These are phyloP conservation scores for Sophora flavescens DNA, from an alignment of 306 rosid species.

Conservation along the genomic window DNA sequence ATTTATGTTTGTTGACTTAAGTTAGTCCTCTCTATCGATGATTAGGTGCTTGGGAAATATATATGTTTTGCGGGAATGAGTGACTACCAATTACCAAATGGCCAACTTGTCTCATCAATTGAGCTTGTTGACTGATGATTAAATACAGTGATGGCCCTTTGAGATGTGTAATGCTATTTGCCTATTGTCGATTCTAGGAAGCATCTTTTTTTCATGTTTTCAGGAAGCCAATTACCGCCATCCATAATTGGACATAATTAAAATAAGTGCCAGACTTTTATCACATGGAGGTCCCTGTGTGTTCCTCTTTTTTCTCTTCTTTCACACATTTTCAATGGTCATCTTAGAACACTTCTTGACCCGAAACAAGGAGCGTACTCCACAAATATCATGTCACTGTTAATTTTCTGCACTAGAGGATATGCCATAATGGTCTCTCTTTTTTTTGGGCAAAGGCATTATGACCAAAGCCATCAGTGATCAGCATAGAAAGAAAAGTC, in stretches of 20 bases:
- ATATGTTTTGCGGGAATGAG: constrained; percentile 1
- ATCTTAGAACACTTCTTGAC: constrained; percentile 26
- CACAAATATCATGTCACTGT: constrained; percentile 37
- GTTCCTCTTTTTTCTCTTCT: constrained; percentile 39
- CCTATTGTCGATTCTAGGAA: constrained; percentile 17
- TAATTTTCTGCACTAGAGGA: constrained; percentile 20
- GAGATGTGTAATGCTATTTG: not conserved
- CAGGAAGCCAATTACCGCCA: constrained; percentile 21
- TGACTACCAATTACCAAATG: not conserved
- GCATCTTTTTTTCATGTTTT: constrained; percentile 32
- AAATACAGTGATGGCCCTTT: not conserved
- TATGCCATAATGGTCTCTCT: too few species aligned
- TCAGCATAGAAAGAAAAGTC: too few species aligned
- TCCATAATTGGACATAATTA: constrained; percentile 34
- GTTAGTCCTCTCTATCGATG: too few species aligned
- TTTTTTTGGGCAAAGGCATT: constrained; percentile 17
- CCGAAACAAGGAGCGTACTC: not conserved
- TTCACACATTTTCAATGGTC: constrained; percentile 39
- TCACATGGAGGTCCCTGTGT: constrained; percentile 45
- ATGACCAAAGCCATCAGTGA: constrained; percentile 10
- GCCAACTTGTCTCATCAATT: constrained; percentile 22
- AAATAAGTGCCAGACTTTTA: constrained; percentile 40
- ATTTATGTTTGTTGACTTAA: too few species aligned
- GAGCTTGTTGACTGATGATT: constrained; percentile 11
- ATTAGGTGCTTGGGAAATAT: not conserved